A percentile compares a stretch with the other conserved stretches of the same genome.
These are phyloP conservation scores for Gossypium australe DNA, from an alignment of 345 rosid species.

Conservation along the genomic window DNA sequence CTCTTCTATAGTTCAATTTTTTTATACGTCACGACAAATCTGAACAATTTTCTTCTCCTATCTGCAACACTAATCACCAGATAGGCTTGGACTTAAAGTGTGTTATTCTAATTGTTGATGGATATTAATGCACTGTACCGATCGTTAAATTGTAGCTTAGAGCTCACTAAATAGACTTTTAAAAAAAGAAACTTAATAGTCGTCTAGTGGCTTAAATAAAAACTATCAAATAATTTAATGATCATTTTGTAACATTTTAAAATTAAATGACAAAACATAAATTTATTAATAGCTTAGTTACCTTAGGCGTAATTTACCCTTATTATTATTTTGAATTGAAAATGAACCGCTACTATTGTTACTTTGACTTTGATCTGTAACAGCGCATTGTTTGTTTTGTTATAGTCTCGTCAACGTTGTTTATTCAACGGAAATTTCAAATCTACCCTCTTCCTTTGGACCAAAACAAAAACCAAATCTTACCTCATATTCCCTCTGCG, in stretches of 20 bases:
- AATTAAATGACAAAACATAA: fast-evolving
- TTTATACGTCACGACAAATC: too few relatives aligned
- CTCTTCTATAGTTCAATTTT: too few relatives aligned
- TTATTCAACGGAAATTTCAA: constrained; percentile 4
- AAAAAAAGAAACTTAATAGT: too few relatives aligned
- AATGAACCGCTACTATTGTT: background rate
- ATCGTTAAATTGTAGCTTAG: fast-evolving
- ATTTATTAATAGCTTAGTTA: too few relatives aligned
- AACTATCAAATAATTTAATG: too few relatives aligned
- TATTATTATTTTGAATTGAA: background rate
- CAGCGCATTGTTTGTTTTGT: background rate
- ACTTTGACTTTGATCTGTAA: background rate
- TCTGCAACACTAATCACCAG: too few relatives aligned
- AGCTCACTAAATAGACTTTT: too few relatives aligned
- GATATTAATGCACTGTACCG: fast-evolving
- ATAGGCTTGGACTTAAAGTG: too few relatives aligned
- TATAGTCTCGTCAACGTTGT: constrained; percentile 7
- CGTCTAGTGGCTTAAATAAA: too few relatives aligned
- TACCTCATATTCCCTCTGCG: background rate
- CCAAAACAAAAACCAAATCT: background rate
- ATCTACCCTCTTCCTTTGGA: background rate
- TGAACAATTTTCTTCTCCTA: too few relatives aligned
- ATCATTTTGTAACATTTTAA: too few relatives aligned
- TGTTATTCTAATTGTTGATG: too few relatives aligned
- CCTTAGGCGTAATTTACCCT: fast-evolving